Conservation (phyloP, 148 eudicot species). For the Fagopyrum tataricum region DNA sequence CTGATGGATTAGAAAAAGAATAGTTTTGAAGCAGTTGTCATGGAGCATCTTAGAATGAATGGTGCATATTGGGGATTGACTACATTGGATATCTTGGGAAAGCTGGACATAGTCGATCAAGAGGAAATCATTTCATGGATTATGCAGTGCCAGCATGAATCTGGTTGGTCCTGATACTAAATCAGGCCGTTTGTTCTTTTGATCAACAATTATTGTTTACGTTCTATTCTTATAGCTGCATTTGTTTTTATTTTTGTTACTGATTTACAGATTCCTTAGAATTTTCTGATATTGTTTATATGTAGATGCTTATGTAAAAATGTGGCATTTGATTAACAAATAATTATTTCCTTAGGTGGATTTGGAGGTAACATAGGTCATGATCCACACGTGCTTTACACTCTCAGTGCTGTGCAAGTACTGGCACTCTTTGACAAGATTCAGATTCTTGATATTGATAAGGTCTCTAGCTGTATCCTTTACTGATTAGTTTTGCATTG, state of each 20-base stretch:
- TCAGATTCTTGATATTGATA: conserved; percentile 57
- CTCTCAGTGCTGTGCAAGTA: conserved; percentile 92
- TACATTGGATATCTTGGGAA: conserved; percentile 76
- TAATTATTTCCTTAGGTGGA: conserved; percentile 50
- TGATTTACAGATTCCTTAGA: not conserved
- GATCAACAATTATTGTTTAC: not conserved
- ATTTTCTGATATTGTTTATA: not conserved
- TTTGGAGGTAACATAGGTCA: conserved; percentile 93
- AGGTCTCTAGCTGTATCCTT: conserved; percentile 89
- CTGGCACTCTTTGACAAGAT: conserved; percentile 79
- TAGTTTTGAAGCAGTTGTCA: conserved; percentile 64
- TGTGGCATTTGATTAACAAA: conserved; percentile 10
- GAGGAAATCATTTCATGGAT: conserved; percentile 83
- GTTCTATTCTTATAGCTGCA: not conserved
- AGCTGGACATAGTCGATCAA: conserved; percentile 56
- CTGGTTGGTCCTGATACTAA: conserved; percentile 36
- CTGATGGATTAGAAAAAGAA: conserved; percentile 49
- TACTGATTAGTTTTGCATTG: not conserved
- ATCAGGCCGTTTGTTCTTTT: not conserved
- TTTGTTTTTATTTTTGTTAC: not conserved
- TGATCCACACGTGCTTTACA: conserved; percentile 80
- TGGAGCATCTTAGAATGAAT: conserved; percentile 79
- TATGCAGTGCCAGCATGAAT: conserved; percentile 93
- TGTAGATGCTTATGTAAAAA: not conserved
- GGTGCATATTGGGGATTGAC: conserved; percentile 99